These are phyloP conservation scores for Eucalyptus victrix DNA, from an alignment of 345 rosid species.

Conservation along the genomic window DNA sequence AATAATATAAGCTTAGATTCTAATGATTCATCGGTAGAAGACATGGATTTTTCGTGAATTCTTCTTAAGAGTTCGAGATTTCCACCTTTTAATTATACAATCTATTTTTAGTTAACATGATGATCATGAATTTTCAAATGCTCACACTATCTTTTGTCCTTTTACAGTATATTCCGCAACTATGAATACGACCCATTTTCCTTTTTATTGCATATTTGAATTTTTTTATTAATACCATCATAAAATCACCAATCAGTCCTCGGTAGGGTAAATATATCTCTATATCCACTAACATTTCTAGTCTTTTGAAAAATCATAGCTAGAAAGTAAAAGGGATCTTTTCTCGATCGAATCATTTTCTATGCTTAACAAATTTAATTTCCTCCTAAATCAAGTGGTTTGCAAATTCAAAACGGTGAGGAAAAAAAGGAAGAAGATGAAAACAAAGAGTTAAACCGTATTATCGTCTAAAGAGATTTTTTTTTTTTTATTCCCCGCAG, in stretches of 20 bases:
- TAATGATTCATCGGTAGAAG: neutral
- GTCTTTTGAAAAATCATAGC: neutral
- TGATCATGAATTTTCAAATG: neutral
- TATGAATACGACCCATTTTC: neutral
- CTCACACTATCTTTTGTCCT: neutral
- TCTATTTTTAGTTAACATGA: neutral
- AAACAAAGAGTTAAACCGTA: neutral
- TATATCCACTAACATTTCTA: neutral
- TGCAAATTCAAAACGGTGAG: neutral
- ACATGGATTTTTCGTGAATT: neutral
- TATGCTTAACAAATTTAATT: neutral
- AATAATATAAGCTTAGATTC: neutral
- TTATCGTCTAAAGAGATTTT: neutral
- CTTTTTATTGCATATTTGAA: neutral
- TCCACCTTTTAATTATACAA: rapidly evolving
- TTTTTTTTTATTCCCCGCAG: neutral
- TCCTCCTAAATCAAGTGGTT: neutral
- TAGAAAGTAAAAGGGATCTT: neutral
- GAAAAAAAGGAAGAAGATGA: neutral
- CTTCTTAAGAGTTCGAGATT: neutral
- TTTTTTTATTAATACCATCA: neutral
- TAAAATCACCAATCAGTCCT: rapidly evolving
- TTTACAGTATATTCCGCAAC: rapidly evolving
- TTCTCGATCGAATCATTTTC: neutral
- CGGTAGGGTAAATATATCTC: rapidly evolving